Evolutionary conservation across 139 green algal species (phyloP), one percentile per base, ranked within the genome.

Genomic region (Chlorella sp.): DNA sequence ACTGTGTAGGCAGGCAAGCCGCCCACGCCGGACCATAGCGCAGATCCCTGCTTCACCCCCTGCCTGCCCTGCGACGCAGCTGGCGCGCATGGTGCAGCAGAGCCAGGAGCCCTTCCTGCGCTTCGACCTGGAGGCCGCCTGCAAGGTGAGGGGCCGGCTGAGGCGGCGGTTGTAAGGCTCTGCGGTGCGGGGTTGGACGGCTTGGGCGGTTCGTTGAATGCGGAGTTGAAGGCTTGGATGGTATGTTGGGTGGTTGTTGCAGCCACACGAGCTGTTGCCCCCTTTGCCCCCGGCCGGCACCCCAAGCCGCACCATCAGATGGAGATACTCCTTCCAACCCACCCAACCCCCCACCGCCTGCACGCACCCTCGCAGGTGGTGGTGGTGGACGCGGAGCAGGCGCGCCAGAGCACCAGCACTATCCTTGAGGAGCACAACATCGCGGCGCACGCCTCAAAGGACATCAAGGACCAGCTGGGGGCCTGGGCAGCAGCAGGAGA

Each of bases 71-170:
- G 4, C n/a, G 20, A 9, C 34, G 56, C 58, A 98, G 74, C 90
- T 98, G 46, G 91, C 91, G 13, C 68, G 94, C 82, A 60, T 97
- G 80, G 89, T 95, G 13, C 54, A 24, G 13, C 68, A 22, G 22
- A 92, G 83, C 76, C 70, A 83, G 20, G 88, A 92, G n/a, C 26
- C 51, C 41, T 91, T 82, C 84, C 87, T 97, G 87, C 89, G 90
- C 38, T 96, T 96, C 46, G 92, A 96, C 83, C 73, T 98, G 48
- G 95, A 97, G 60, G 20, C 70, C 0, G 54, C 30, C 40, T 92
- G 92, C 81, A 92, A 95, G 46, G 85, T 93, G 75, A 0, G 75
- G 14, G 24, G 46, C 13, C 17, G 20, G 43, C 30, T 28, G 32
- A n/a, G 11, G 17, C 11, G 51, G 9, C 51, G 22, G 9, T 60